These are phyloP conservation scores for Yamadazyma akitaensis DNA, from an alignment of 805 yeast species.

Conservation along the genomic window DNA sequence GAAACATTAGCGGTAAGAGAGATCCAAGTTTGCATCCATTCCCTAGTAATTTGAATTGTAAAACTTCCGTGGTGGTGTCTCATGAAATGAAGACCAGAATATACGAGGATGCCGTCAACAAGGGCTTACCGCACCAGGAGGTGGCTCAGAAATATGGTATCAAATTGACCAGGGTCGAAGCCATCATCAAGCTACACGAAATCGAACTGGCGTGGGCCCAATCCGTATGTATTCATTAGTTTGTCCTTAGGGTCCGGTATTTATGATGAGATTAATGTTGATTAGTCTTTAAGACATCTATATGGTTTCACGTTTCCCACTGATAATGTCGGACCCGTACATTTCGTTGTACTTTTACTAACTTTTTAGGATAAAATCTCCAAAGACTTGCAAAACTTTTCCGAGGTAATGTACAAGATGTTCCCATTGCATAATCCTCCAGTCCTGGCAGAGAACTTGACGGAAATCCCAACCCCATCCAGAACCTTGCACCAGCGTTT, in stretches of 20 bases:
- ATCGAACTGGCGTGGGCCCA: constrained; percentile 63
- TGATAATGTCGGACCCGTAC: constrained; percentile 2
- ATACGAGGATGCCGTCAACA: constrained; percentile 49
- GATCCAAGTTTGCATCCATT: constrained; percentile 65
- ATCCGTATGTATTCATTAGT: constrained; percentile 48
- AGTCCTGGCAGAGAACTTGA: constrained; percentile 62
- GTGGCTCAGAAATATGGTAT: constrained; percentile 77
- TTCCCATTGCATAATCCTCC: constrained; percentile 64
- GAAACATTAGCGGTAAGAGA: constrained; percentile 9
- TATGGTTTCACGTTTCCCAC: constrained; percentile 15
- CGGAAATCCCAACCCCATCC: constrained; percentile 91
- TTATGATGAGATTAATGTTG: constrained; percentile 28
- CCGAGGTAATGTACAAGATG: constrained; percentile 66
- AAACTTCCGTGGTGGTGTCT: constrained; percentile 61
- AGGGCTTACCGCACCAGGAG: constrained; percentile 60
- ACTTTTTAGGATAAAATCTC: constrained; percentile 44
- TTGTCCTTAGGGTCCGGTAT: neutral
- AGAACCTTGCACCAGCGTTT: constrained; percentile 80
- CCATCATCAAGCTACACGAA: constrained; percentile 65
- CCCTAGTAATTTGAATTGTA: constrained; percentile 68
- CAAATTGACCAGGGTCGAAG: constrained; percentile 84
- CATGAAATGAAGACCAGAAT: constrained; percentile 59
- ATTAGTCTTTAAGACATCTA: constrained; percentile 76
- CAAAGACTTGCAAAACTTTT: constrained; percentile 56
- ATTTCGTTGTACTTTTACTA: constrained; percentile 27